phyloP scores from a whole-genome alignment of 306 rosid genomes.

The Leucaena leucocephala region DNA sequence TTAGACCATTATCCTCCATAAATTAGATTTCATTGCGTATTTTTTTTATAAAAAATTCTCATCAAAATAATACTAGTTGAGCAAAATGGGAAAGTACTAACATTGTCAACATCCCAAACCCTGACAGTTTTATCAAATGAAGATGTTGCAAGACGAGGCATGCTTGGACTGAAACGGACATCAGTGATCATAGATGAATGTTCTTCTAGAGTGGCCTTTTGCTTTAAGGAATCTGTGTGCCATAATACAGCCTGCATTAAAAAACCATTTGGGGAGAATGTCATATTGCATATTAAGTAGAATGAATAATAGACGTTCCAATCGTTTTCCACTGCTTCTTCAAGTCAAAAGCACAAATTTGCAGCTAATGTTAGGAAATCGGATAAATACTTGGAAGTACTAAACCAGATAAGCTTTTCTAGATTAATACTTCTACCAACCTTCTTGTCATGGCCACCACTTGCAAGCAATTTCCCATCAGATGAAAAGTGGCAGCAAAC shows the following conservation, averaged over 20 bases:
- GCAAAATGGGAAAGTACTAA: constrained; percentile 44
- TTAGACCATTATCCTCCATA: neutral
- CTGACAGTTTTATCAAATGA: constrained; percentile 94
- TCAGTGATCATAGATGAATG: constrained; percentile 82
- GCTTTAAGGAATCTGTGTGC: constrained; percentile 75
- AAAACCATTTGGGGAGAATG: constrained; percentile 19
- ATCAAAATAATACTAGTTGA: neutral
- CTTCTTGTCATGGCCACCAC: constrained; percentile 99
- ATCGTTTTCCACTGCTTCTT: neutral
- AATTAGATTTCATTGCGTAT: constrained; percentile 16
- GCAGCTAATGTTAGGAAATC: constrained; percentile 25
- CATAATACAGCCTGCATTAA: constrained; percentile 82
- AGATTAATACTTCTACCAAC: constrained; percentile 42
- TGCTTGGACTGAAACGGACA: constrained; percentile 94
- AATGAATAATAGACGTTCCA: constrained; percentile 11
- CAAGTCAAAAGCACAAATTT: neutral
- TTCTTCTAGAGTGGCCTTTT: constrained; percentile 74
- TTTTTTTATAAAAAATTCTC: neutral
- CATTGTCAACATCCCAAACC: constrained; percentile 98
- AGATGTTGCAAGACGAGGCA: constrained; percentile 90
- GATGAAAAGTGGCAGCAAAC: constrained; percentile 90
- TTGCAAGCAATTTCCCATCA: constrained; percentile 94
- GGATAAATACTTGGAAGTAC: constrained; percentile 13
- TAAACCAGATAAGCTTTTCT: constrained; percentile 5
- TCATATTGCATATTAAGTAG: constrained; percentile 5